phyloP scores from a whole-genome alignment of 192 early-diverging fungal species.

The Linderina pennispora region DNA sequence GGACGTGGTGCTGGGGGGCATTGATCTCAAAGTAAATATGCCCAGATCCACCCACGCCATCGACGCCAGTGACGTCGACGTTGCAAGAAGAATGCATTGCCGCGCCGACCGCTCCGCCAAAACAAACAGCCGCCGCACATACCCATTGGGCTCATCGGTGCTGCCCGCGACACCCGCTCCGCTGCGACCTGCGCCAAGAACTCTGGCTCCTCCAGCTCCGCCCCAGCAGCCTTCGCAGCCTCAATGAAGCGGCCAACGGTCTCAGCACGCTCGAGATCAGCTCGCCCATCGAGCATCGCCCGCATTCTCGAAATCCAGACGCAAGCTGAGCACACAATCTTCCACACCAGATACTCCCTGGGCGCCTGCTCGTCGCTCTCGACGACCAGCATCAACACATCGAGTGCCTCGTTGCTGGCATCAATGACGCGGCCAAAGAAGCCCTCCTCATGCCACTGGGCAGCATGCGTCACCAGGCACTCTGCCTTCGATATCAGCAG shows the following conservation, averaged over 20 bases:
- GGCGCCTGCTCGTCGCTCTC: conserved; percentile 7
- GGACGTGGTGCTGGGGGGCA: too few species aligned
- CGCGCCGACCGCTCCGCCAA: conserved; percentile 15
- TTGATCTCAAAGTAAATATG: conserved; percentile 16
- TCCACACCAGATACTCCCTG: conserved; percentile 53
- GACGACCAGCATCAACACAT: conserved; percentile 13
- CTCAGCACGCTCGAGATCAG: background rate
- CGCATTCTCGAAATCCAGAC: conserved; percentile 9
- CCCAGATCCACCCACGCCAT: conserved; percentile 34
- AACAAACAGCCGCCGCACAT: conserved; percentile 6
- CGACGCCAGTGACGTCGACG: conserved; percentile 13
- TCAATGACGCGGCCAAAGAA: conserved; percentile 62
- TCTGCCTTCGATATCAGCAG: conserved; percentile 17
- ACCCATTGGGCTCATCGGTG: background rate
- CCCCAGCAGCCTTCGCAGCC: background rate
- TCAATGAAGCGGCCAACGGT: conserved; percentile 1
- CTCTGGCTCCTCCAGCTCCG: too few species aligned
- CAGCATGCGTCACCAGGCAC: conserved; percentile 23
- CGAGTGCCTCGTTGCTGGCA: conserved; percentile 45
- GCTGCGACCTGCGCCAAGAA: too few species aligned
- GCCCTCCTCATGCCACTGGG: conserved; percentile 39
- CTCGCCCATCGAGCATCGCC: conserved; percentile 5
- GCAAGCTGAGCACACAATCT: conserved; percentile 56
- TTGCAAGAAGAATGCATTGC: conserved; percentile 15
- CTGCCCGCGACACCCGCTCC: too few species aligned